Conservation (phyloP, 768 basidiomycete species). For the Mycena albidolilacea region DNA sequence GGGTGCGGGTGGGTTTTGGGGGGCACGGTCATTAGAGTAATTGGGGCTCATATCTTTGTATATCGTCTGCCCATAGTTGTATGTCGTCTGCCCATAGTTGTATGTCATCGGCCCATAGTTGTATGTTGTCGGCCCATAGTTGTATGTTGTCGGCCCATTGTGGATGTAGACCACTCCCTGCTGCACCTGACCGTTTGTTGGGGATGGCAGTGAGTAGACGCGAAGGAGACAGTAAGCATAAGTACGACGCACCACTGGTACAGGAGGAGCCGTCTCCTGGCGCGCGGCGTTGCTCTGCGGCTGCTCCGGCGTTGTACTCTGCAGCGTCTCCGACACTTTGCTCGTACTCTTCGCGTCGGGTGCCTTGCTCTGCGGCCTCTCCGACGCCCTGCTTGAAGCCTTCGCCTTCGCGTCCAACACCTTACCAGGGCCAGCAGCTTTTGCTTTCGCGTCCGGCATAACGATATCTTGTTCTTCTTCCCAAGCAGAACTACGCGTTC, state of each 20-base stretch:
- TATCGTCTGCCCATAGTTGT: too few relatives aligned
- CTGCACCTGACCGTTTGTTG: too few relatives aligned
- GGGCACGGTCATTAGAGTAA: too few relatives aligned
- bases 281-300: slow-evolving; percentile 24
- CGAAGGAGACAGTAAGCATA: neutral
- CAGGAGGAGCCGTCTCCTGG: slow-evolving; percentile 21
- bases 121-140: too few relatives aligned
- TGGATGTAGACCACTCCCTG: too few relatives aligned
- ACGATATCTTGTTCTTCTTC: slow-evolving; percentile 31
- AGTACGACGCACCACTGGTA: slow-evolving; percentile 28
- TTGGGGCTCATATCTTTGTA: too few relatives aligned
- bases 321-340: neutral
- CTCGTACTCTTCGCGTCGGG: neutral
- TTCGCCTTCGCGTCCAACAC: neutral
- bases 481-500: slow-evolving; percentile 11
- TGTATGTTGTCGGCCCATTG: too few relatives aligned
- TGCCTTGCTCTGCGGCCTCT: neutral
- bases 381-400: neutral
- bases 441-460: slow-evolving; percentile 34
- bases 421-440: slow-evolving; percentile 14
- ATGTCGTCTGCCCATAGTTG: too few relatives aligned
- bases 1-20: too few relatives aligned
- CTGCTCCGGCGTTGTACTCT: neutral
- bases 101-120: too few relatives aligned
- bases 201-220: too few relatives aligned